phyloP scores from a whole-genome alignment of 331 rosid genomes.

The Acacia concinna region DNA sequence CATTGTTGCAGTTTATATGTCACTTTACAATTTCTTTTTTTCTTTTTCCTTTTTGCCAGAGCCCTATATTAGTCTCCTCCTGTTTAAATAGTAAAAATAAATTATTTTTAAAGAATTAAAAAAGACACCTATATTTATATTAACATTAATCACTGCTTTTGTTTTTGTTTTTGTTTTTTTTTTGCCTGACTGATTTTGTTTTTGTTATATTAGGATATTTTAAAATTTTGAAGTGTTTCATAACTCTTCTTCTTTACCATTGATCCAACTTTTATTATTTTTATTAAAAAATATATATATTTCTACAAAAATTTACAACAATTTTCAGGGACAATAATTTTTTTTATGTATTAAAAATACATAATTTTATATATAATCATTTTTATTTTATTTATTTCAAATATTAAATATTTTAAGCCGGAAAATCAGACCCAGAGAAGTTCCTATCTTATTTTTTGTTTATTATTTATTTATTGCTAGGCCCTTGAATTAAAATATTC shows the following conservation, averaged over 20 bases:
- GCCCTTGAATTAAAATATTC: too few relatives aligned
- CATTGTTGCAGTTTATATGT: neutral
- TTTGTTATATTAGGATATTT: neutral
- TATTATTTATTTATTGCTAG: neutral
- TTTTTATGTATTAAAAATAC: neutral
- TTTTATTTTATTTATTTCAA: neutral
- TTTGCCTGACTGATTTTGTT: too few relatives aligned
- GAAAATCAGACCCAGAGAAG: neutral
- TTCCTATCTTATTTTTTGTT: neutral
- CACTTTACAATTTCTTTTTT: neutral
- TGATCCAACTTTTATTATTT: too few relatives aligned
- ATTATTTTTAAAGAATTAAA: too few relatives aligned
- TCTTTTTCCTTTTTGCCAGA: too few relatives aligned
- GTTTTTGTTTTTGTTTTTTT: too few relatives aligned
- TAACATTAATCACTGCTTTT: neutral
- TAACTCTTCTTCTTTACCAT: neutral
- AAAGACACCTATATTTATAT: neutral
- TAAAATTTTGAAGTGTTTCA: neutral
- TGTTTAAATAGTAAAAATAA: too few relatives aligned
- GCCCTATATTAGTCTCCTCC: neutral
- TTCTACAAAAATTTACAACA: neutral
- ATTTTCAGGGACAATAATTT: neutral
- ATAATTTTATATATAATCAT: too few relatives aligned
- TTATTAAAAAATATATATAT: too few relatives aligned
- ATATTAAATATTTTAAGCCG: neutral